A percentile compares a stretch with the other conserved stretches of the same genome.
Conservation (phyloP, 2,329 filamentous ascomycete species). For the Trichophyton simii region DNA sequence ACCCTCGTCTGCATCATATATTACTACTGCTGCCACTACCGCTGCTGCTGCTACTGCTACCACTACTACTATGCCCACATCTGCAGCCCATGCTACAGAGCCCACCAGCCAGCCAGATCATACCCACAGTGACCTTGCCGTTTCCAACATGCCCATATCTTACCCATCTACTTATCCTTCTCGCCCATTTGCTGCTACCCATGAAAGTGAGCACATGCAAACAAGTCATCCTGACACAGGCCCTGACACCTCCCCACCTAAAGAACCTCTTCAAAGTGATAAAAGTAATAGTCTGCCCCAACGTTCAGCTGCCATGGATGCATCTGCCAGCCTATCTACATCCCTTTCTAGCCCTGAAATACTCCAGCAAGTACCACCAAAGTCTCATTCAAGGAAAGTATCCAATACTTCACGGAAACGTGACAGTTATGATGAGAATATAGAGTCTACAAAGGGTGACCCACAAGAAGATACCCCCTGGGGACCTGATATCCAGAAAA, state of each 20-base stretch:
- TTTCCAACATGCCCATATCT: slow-evolving; percentile 22
- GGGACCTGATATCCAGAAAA: slow-evolving; percentile 37
- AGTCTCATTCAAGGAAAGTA: neutral
- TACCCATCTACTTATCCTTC: slow-evolving; percentile 31
- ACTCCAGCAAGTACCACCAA: neutral
- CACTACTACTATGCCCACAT: slow-evolving; percentile 15
- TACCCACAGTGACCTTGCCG: slow-evolving; percentile 16
- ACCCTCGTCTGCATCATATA: slow-evolving; percentile 18
- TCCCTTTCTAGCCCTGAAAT: neutral
- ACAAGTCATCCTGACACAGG: slow-evolving; percentile 28
- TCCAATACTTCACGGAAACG: neutral
- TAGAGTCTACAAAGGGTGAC: slow-evolving; percentile 4
- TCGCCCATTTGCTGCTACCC: slow-evolving; percentile 29
- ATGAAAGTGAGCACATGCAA: slow-evolving; percentile 30
- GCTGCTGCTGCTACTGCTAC: slow-evolving; percentile 17
- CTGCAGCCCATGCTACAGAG: slow-evolving; percentile 17
- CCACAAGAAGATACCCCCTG: slow-evolving; percentile 34
- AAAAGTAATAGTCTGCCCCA: neutral
- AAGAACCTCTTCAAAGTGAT: neutral
- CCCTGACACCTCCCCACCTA: slow-evolving; percentile 15
- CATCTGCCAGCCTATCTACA: neutral
- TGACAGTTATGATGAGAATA: neutral
- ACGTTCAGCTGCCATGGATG: neutral
- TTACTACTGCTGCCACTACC: slow-evolving; percentile 15
- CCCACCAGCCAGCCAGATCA: slow-evolving; percentile 14